Percentiles rank a stretch among this genome's conserved stretches.
Evolutionary conservation across 192 early-diverging fungal genomes (phyloP).

Genomic region (Gonapodya sp.): DNA sequence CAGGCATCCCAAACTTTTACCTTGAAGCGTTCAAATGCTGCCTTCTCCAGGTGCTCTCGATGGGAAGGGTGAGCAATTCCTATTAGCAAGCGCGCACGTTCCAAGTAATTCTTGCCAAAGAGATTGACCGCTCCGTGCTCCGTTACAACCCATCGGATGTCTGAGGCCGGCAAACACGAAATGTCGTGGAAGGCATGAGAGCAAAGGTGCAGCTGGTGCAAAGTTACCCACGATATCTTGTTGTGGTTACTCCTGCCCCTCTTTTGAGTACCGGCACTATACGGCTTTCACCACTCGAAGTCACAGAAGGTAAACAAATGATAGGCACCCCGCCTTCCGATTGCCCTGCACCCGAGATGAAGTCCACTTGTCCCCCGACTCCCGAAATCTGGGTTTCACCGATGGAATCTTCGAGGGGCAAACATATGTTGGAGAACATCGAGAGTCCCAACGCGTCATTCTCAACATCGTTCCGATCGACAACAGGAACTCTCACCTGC

Average conservation of each 20-base stretch:
- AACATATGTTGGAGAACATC: too few relatives aligned
- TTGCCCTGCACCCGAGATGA: conserved; percentile 36
- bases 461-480: too few relatives aligned
- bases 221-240: conserved; percentile 26
- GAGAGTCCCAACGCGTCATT: too few relatives aligned
- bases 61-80: conserved; percentile 37
- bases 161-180: conserved; percentile 10
- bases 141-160: conserved; percentile 37
- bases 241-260: conserved; percentile 36
- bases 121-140: conserved; percentile 32
- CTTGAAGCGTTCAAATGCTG: conserved; percentile 31
- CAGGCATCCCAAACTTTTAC: conserved; percentile 14
- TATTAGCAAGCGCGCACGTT: conserved; percentile 34
- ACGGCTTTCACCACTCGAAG: conserved; percentile 23
- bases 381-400: conserved; percentile 33
- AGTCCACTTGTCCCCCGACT: conserved; percentile 41
- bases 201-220: too few relatives aligned
- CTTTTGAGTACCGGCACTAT: conserved; percentile 27
- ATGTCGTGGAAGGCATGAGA: too few relatives aligned
- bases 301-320: conserved; percentile 31
- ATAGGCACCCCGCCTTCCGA: conserved; percentile 34
- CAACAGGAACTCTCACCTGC: too few relatives aligned
- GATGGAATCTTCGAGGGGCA: conserved; percentile 30
- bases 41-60: conserved; percentile 24
- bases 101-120: conserved; percentile 37